Conservation (phyloP, 345 rosid genomes). For the Aquilaria sinensis region DNA sequence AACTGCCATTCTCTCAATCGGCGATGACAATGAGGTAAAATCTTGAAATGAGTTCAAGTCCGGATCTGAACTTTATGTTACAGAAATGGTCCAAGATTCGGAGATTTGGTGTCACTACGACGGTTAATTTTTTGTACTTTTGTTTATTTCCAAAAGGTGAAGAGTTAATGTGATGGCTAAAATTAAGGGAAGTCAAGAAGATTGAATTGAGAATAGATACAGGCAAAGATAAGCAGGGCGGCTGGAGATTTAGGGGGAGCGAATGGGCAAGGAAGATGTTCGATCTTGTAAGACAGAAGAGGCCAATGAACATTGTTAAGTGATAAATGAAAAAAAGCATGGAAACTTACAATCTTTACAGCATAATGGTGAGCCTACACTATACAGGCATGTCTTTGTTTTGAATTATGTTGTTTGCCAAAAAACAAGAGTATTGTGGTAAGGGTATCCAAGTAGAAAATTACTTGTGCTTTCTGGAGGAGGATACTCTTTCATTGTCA, state of each 20-base stretch:
- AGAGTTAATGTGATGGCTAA: constrained; percentile 64
- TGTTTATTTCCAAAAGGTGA: constrained; percentile 69
- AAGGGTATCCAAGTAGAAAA: no score
- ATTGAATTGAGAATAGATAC: constrained; percentile 35
- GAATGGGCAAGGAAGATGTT: constrained; percentile 67
- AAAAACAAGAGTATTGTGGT: no score
- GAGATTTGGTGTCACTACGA: constrained; percentile 18
- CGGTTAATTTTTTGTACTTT: constrained; percentile 48
- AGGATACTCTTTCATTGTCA: no score
- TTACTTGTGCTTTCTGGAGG: no score
- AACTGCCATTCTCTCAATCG: constrained; percentile 53
- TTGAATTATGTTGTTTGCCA: no score
- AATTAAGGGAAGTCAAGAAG: constrained; percentile 47
- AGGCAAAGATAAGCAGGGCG: constrained; percentile 30
- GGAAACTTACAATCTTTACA: no score
- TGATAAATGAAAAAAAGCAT: no score
- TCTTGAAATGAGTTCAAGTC: constrained; percentile 80
- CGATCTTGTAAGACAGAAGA: constrained; percentile 87
- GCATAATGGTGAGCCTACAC: no score
- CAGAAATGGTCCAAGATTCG: constrained; percentile 77
- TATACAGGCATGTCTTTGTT: no score
- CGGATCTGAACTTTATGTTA: constrained; percentile 66
- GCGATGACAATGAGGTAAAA: constrained; percentile 73
- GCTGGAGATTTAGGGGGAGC: constrained; percentile 66
- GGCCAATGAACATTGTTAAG: constrained; percentile 23